Base-by-base conservation (phyloP, 805 yeast species). In the Hanseniaspora clermontiae region DNA sequence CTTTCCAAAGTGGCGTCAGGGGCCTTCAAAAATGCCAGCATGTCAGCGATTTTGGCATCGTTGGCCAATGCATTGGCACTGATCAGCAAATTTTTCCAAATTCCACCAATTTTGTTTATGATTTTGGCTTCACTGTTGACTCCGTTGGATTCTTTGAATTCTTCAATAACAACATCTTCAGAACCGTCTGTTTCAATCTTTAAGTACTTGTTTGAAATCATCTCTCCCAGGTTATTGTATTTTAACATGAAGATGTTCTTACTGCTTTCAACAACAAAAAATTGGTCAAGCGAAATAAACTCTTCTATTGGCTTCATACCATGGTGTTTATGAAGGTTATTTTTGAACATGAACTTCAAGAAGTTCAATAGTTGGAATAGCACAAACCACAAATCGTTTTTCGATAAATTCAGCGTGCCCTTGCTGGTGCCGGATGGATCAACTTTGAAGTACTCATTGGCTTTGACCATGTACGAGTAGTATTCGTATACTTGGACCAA, bases 401-500 rank as follows among this genome's bases (percentile, higher is more conserved):
- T 31, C 8, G 40, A 46, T 29, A 51, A 11, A 72, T 43, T 47
- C 34, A 49, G 9, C 40, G 32, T 17, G 36, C 27, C 77, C 24
- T 24, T 37, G 15, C 51, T 19, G 8, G 37, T 12, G 14, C 47
- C 52, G n/a, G 19, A 14, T 14, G 19, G 14, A 54, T 64, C 63
- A 49, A 75, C 72, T 61, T 81, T 74, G 70, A 87, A 93, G 19
- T 76, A 74, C 59, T 88, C 95, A 57, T 74, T 72, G 49, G 91
- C 70, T 1, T 95, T 85, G 56, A 72, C 72, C 0, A 95, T 77
- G 59, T 80, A 73, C 27, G 98, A 97, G 67, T 77, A 86, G 67
- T 81, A 93, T 65, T 91, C 97, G 69, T 88, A 87, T 5, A 86
- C 83, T 46, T 89, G 72, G 43, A 88, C 77, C 57, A 93, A 74